A percentile compares a stretch with the other conserved stretches of the same genome.
Evolutionary conservation across 2,329 filamentous ascomycete species (phyloP).

Genomic region (Alternaria alternata): DNA sequence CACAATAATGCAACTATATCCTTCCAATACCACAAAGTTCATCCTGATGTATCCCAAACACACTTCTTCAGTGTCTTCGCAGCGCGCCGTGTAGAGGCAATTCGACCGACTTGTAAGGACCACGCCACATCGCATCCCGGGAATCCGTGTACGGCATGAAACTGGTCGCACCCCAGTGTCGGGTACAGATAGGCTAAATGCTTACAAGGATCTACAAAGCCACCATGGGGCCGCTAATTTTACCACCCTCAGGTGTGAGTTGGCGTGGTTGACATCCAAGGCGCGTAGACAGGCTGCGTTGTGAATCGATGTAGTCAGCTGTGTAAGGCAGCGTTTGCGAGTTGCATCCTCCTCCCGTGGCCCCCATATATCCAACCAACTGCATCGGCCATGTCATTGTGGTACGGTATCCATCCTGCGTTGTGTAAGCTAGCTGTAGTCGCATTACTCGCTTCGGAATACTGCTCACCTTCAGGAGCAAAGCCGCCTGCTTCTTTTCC

Average conservation of each 20-base stretch:
- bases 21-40: background rate
- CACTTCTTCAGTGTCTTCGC: background rate
- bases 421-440: background rate
- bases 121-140: conserved; percentile 2
- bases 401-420: conserved; percentile 45
- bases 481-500: conserved; percentile 33
- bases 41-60: background rate
- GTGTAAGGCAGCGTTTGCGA: conserved; percentile 38
- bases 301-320: conserved; percentile 24
- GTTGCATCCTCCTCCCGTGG: conserved; percentile 41
- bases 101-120: background rate
- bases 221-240: background rate
- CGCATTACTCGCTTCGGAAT: background rate
- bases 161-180: conserved; percentile 1
- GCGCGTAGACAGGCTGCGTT: conserved; percentile 9
- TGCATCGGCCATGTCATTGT: conserved; percentile 48
- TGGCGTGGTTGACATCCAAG: conserved; percentile 10
- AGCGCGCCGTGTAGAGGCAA: background rate
- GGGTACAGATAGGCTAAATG: background rate
- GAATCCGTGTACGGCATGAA: background rate
- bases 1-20: conserved; percentile 6
- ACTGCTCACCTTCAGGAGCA: conserved; percentile 34
- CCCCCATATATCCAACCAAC: conserved; percentile 49
- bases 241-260: conserved; percentile 2
- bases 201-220: background rate